These are phyloP conservation scores for Diplodia intermedia DNA, from an alignment of 2,329 filamentous ascomycete species.

Conservation along the genomic window DNA sequence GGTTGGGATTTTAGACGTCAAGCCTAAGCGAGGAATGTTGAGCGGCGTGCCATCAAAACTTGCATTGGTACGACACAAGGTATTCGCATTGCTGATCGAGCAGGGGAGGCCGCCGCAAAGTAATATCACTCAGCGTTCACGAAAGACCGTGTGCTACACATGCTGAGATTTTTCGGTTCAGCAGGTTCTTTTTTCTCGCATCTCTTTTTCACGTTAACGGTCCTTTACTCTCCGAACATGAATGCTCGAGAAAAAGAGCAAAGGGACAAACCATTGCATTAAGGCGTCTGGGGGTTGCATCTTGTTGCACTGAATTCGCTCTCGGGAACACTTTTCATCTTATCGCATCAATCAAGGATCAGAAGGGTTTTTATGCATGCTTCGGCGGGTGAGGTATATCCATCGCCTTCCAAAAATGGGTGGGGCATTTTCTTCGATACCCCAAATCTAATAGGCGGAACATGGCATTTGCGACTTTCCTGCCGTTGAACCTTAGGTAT, in stretches of 20 bases:
- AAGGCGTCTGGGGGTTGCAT: neutral
- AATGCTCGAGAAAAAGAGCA: neutral
- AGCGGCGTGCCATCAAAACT: neutral
- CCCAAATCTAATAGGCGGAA: neutral
- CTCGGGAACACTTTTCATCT: neutral
- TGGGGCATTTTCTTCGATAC: neutral
- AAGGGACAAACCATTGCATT: neutral
- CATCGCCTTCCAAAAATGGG: slow-evolving; percentile 1
- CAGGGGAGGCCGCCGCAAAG: neutral
- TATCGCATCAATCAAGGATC: neutral
- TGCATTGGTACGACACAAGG: neutral
- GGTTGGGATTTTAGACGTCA: neutral
- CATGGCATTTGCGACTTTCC: neutral
- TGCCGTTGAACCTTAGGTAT: neutral
- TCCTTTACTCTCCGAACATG: neutral
- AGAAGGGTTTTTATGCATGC: slow-evolving; percentile 1
- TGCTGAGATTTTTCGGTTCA: neutral
- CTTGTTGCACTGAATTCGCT: neutral
- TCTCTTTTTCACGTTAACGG: neutral
- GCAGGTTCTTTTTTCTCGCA: neutral
- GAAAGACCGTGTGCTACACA: neutral
- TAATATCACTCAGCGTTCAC: neutral
- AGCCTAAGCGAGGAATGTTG: neutral
- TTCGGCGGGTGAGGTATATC: neutral
- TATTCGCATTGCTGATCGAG: neutral